Percentiles rank a stretch among this genome's conserved stretches.
Conservation (phyloP, 208 protist genomes). For the Wallacemonas rigidus region DNA sequence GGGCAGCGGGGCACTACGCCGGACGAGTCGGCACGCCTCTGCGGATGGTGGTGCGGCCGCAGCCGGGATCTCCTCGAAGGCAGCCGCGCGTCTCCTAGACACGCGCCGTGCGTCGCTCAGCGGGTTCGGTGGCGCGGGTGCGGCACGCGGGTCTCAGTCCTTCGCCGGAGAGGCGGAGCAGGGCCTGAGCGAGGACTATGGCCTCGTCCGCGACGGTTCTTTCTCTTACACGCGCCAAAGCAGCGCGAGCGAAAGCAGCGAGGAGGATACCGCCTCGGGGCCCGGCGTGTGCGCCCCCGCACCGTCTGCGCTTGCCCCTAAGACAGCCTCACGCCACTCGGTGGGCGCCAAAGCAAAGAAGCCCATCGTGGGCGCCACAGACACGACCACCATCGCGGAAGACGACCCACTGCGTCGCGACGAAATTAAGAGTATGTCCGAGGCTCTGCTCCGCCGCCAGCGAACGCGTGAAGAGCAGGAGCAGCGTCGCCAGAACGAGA, state of each 20-base stretch:
- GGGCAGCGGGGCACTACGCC: neutral
- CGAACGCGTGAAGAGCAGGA: conserved; percentile 33
- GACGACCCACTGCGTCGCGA: conserved; percentile 60
- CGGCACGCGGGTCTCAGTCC: neutral
- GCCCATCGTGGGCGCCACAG: neutral
- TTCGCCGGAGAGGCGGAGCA: neutral
- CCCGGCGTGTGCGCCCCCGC: neutral
- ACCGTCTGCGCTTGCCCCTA: neutral
- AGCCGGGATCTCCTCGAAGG: conserved; percentile 22
- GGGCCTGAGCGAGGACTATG: neutral
- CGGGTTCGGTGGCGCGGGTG: neutral
- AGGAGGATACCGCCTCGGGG: conserved; percentile 3
- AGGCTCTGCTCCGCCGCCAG: conserved; percentile 37
- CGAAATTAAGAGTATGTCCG: conserved; percentile 69
- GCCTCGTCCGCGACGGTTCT: neutral
- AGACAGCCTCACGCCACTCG: neutral
- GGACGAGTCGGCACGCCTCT: neutral
- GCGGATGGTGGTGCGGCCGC: conserved; percentile 9
- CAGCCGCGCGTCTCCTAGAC: conserved; percentile 25
- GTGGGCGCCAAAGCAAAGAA: neutral
- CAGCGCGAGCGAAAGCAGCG: neutral
- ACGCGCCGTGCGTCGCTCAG: neutral
- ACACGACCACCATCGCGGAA: neutral
- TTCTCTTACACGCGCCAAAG: neutral
- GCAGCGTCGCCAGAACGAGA: conserved; percentile 8